phyloP scores from a whole-genome alignment of 768 basidiomycete species.

The Kwoniella sp. region DNA sequence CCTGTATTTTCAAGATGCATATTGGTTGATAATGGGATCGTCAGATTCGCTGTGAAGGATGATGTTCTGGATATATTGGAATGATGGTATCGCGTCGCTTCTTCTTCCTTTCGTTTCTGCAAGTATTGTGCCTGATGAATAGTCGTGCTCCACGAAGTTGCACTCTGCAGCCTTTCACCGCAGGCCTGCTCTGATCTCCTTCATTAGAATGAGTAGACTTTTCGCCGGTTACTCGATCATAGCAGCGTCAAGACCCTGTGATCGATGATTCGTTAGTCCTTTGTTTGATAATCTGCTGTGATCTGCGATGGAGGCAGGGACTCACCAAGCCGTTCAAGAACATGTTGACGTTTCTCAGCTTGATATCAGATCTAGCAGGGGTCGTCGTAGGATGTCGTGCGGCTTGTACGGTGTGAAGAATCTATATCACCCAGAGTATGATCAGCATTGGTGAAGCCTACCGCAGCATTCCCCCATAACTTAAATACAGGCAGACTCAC shows the following conservation, averaged over 20 bases:
- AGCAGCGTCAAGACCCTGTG: slow-evolving; percentile 34
- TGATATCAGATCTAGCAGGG: slow-evolving; percentile 70
- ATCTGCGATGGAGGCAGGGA: not conserved
- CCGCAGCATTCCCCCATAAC: not conserved
- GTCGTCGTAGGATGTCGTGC: slow-evolving; percentile 73
- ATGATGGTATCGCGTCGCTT: too few species aligned
- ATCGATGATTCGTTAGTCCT: not conserved
- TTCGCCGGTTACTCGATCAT: slow-evolving; percentile 32
- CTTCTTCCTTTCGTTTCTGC: not conserved
- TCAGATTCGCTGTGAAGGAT: too few species aligned
- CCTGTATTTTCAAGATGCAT: too few species aligned
- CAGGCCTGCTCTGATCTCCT: too few species aligned
- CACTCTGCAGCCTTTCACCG: too few species aligned
- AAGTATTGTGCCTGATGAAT: too few species aligned
- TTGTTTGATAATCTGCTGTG: not conserved
- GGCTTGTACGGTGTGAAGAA: slow-evolving; percentile 78
- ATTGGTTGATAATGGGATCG: too few species aligned
- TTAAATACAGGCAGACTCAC: slow-evolving; percentile 59
- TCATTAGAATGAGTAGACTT: too few species aligned
- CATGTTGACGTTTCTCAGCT: slow-evolving; percentile 89
- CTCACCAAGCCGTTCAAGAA: slow-evolving; percentile 58
- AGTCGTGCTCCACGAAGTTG: too few species aligned
- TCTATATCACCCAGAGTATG: slow-evolving; percentile 20
- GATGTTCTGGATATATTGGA: too few species aligned
- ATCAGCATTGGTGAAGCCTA: slow-evolving; percentile 2